Conservation (phyloP, 306 rosid species). For the Prunus kanzakura region DNA sequence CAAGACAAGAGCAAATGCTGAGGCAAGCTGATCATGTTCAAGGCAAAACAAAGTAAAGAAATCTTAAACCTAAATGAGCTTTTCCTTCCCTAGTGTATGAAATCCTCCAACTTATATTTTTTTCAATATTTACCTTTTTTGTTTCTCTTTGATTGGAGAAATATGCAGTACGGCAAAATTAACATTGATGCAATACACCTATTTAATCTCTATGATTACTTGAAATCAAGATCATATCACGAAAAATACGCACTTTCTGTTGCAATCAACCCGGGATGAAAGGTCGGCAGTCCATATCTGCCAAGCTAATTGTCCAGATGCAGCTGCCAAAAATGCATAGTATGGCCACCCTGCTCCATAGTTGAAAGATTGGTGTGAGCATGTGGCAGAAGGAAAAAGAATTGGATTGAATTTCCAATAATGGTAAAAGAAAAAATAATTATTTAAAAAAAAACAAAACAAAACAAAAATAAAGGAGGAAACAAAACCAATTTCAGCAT, state of each 20-base stretch:
- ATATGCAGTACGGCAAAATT: slow-evolving; percentile 4
- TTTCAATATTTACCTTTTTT: background rate
- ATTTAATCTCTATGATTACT: background rate
- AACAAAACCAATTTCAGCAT: slow-evolving; percentile 60
- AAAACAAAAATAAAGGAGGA: background rate
- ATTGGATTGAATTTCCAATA: slow-evolving; percentile 5
- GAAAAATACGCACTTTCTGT: slow-evolving; percentile 53
- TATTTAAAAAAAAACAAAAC: background rate
- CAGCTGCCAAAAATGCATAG: slow-evolving; percentile 68
- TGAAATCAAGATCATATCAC: background rate
- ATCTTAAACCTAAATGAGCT: background rate
- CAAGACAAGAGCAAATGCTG: slow-evolving; percentile 6
- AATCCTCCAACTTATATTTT: background rate
- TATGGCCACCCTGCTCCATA: slow-evolving; percentile 77
- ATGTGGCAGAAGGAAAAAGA: background rate
- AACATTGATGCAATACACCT: background rate
- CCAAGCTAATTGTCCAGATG: slow-evolving; percentile 85
- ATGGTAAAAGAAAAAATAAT: background rate
- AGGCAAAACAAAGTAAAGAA: slow-evolving; percentile 2
- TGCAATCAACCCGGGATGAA: slow-evolving; percentile 78
- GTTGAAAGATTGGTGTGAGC: background rate
- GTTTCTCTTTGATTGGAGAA: background rate
- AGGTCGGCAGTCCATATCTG: slow-evolving; percentile 79
- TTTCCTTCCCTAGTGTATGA: background rate
- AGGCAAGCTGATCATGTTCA: slow-evolving; percentile 14